These are phyloP conservation scores for Macrotyloma uniflorum DNA, from an alignment of 306 rosid genomes.

Conservation along the genomic window DNA sequence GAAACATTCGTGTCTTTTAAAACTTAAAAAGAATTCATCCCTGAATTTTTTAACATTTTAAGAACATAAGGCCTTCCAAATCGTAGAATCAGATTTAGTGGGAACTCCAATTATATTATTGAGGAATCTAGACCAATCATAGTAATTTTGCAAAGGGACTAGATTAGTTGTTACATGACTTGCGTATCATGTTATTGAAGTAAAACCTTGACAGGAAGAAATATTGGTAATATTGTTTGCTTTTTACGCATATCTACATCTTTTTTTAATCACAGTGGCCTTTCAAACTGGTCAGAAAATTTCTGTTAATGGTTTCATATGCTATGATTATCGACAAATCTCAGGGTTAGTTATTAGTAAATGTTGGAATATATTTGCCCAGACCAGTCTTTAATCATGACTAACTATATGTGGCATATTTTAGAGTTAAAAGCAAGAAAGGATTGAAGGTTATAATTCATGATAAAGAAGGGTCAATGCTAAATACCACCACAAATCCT, in stretches of 20 bases:
- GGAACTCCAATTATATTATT: neutral
- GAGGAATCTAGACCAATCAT: neutral
- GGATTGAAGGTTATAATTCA: neutral
- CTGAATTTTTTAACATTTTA: neutral
- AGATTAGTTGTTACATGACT: neutral
- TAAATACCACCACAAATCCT: neutral
- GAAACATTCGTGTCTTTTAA: neutral
- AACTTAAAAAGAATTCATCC: neutral
- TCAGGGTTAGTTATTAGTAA: neutral
- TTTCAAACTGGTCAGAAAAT: neutral
- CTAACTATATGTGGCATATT: neutral
- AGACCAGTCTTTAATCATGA: neutral
- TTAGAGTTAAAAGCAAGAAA: neutral
- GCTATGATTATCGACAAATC: neutral
- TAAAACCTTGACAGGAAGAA: neutral
- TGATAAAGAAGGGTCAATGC: neutral
- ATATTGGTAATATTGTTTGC: neutral
- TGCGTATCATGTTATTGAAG: neutral
- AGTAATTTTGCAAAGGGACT: neutral
- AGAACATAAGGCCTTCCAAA: neutral
- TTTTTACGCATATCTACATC: neutral
- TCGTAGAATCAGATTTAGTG: neutral
- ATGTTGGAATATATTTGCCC: neutral
- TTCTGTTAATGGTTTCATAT: neutral
- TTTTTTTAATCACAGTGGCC: neutral